Evolutionary conservation across 1,284 basidiomycete species (phyloP).

Genomic region (Trametes hirsuta): DNA sequence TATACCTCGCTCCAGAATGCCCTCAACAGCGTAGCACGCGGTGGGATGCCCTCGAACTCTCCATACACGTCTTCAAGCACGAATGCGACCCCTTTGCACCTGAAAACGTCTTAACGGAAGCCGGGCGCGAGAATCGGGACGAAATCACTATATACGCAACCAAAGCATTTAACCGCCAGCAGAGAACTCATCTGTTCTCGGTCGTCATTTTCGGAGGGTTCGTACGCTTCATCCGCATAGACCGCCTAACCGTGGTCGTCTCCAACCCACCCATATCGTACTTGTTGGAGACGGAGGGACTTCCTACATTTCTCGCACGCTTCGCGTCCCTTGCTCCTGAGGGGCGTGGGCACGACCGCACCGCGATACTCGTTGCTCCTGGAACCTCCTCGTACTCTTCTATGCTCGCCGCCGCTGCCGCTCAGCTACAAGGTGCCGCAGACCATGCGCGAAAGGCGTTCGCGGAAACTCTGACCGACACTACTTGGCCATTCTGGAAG

Average conservation of each 20-base stretch:
- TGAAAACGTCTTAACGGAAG: background rate
- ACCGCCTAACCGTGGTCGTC: constrained; percentile 1
- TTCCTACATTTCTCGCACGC: constrained; percentile 14
- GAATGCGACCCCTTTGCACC: constrained; percentile 1
- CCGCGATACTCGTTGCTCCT: background rate
- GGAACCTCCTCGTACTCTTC: background rate
- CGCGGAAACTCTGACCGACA: background rate
- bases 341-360: constrained; percentile 13
- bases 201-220: background rate
- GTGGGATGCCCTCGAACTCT: background rate
- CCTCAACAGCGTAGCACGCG: background rate
- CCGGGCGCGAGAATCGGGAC: background rate
- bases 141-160: background rate
- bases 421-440: background rate
- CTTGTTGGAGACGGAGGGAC: background rate
- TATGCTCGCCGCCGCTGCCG: background rate
- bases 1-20: background rate
- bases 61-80: background rate
- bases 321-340: background rate
- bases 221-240: constrained; percentile 2
- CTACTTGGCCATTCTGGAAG: constrained; percentile 5
- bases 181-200: constrained; percentile 2
- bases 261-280: background rate
- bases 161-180: constrained; percentile 1
- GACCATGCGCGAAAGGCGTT: constrained; percentile 3